Evolutionary conservation across 2,329 filamentous ascomycete species (phyloP).

Genomic region (Fusarium sp.): DNA sequence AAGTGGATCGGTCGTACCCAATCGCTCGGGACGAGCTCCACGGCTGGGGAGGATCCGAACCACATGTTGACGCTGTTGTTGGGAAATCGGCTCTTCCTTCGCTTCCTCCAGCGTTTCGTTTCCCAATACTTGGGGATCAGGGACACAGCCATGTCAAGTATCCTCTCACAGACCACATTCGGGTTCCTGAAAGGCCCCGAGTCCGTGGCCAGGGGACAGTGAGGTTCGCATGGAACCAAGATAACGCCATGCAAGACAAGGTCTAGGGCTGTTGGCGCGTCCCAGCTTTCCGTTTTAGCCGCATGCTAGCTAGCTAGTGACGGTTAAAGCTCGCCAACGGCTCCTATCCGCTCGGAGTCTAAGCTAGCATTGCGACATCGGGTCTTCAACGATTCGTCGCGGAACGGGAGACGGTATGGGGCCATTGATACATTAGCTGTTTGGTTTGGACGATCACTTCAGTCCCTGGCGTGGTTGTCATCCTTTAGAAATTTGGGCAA

Average conservation of each 20-base stretch:
- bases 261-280: background rate
- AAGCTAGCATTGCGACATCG: background rate
- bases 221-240: background rate
- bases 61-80: background rate
- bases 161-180: background rate
- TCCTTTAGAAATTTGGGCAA: background rate
- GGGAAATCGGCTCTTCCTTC: background rate
- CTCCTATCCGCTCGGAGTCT: background rate
- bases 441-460: background rate
- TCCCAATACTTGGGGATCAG: background rate
- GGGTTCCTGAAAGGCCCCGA: background rate
- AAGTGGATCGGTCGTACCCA: conserved; percentile 21
- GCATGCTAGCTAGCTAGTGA: background rate
- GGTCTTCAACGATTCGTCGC: background rate
- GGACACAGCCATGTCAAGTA: background rate
- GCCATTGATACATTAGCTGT: background rate
- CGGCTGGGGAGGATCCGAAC: conserved; percentile 15
- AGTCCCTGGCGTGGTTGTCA: background rate
- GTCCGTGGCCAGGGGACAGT: background rate
- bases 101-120: background rate
- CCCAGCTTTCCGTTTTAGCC: background rate
- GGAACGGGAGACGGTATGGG: background rate
- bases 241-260: background rate
- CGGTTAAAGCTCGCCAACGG: background rate
- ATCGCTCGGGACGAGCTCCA: conserved; percentile 19